Percentiles rank a stretch among this genome's conserved stretches.
phyloP scores from a whole-genome alignment of 805 yeast genomes.

The Jamesozyma lodderae region DNA sequence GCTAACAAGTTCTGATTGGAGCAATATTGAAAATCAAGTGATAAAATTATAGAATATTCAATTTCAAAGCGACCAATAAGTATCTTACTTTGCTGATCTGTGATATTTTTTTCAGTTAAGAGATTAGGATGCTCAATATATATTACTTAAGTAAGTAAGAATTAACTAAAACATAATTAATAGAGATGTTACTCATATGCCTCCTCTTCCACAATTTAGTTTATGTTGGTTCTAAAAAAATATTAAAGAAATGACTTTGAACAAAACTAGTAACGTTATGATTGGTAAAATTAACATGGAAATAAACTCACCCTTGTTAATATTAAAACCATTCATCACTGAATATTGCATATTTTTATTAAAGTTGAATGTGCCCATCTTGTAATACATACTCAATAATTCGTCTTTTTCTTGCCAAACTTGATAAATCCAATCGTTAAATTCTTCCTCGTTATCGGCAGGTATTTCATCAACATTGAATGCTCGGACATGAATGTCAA shows the following conservation, averaged over 20 bases:
- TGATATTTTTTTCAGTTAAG: too few relatives aligned
- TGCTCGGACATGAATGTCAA: constrained; percentile 57
- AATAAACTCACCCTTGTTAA: constrained; percentile 13
- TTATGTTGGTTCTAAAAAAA: background rate
- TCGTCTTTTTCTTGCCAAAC: constrained; percentile 76
- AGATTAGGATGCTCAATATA: too few relatives aligned
- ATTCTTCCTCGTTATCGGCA: constrained; percentile 40
- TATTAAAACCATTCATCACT: constrained; percentile 18
- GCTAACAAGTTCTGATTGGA: constrained; percentile 53
- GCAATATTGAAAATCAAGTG: constrained; percentile 23
- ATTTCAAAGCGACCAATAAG: too few relatives aligned
- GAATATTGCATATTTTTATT: constrained; percentile 13
- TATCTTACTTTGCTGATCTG: too few relatives aligned
- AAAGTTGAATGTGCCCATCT: constrained; percentile 41
- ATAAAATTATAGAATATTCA: constrained; percentile 16
- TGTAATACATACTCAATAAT: constrained; percentile 52
- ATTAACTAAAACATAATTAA: too few relatives aligned
- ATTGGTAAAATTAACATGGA: constrained; percentile 15
- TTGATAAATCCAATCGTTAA: constrained; percentile 66
- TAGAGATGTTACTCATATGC: too few relatives aligned
- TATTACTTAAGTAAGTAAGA: too few relatives aligned
- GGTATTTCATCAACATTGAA: constrained; percentile 58
- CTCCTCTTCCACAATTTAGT: too few relatives aligned
- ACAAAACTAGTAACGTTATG: constrained; percentile 3
- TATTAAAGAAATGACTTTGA: constrained; percentile 2